Percentiles rank a stretch among this genome's conserved stretches.
These are phyloP conservation scores for Chloranthus sessilifolius DNA, from an alignment of 164 flowering plant species.

Conservation along the genomic window DNA sequence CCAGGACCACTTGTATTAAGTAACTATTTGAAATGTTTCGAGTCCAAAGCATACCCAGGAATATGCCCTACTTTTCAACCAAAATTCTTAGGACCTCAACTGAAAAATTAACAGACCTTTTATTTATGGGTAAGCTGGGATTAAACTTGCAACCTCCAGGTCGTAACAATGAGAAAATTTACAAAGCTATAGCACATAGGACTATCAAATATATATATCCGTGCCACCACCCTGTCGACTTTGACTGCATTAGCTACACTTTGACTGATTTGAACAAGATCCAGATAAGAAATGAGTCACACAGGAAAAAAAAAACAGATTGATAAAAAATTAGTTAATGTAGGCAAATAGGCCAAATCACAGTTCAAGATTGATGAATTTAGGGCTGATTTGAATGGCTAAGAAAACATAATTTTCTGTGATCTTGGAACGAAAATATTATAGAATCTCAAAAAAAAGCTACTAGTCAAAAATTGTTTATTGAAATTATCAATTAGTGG, in stretches of 20 bases:
- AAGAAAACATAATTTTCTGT: background rate
- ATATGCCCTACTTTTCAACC: no score
- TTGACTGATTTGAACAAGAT: background rate
- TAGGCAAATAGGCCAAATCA: background rate
- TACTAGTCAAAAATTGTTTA: background rate
- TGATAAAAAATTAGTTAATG: no score
- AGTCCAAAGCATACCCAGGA: no score
- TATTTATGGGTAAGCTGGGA: no score
- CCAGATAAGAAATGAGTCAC: background rate
- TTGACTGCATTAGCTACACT: background rate
- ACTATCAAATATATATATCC: background rate
- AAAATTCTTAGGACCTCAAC: no score
- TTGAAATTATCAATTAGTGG: background rate
- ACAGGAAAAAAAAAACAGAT: background rate
- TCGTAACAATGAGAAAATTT: background rate
- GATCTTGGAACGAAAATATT: background rate
- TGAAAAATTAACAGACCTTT: no score
- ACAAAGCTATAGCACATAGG: background rate
- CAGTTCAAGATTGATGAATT: background rate
- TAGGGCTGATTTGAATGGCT: background rate
- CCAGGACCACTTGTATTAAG: no score
- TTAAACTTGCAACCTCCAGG: no score
- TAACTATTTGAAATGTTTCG: no score
- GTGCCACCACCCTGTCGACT: background rate
- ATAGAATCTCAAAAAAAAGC: background rate